Conservation (phyloP, 495 filamentous ascomycete species). For the Penicillium parvum region DNA sequence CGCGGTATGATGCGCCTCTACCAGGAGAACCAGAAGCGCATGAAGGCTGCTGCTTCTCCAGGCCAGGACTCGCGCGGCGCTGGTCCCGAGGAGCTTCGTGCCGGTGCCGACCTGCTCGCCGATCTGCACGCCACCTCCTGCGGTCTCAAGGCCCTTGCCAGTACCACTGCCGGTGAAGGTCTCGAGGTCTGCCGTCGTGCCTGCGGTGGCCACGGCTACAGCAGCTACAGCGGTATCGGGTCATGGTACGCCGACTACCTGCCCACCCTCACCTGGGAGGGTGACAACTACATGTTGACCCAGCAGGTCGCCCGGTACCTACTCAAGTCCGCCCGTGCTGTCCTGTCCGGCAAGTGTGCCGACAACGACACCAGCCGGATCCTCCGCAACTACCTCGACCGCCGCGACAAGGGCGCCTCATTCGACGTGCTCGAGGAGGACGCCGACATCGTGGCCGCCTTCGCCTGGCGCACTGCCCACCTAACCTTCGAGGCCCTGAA, state of each 20-base stretch:
- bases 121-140: slow-evolving; percentile 72
- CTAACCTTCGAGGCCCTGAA: slow-evolving; percentile 68
- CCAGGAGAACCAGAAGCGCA: slow-evolving; percentile 58
- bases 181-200: slow-evolving; percentile 67
- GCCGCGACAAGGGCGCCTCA: slow-evolving; percentile 60
- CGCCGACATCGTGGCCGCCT: slow-evolving; percentile 60
- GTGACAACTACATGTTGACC: slow-evolving; percentile 75
- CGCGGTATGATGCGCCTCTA: slow-evolving; percentile 65
- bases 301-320: slow-evolving; percentile 74
- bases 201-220: slow-evolving; percentile 72
- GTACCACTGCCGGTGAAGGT: slow-evolving; percentile 63
- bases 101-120: slow-evolving; percentile 61
- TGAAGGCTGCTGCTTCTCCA: slow-evolving; percentile 42
- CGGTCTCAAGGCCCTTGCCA: slow-evolving; percentile 66
- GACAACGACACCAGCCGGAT: slow-evolving; percentile 56
- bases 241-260: slow-evolving; percentile 65
- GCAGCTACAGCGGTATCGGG: slow-evolving; percentile 63
- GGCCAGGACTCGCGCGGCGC: slow-evolving; percentile 49
- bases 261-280: slow-evolving; percentile 60
- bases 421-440: slow-evolving; percentile 63
- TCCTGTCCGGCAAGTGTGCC: slow-evolving; percentile 51
- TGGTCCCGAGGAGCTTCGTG: slow-evolving; percentile 60
- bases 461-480: slow-evolving; percentile 66
- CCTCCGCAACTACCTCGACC: slow-evolving; percentile 53
- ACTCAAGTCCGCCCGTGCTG: slow-evolving; percentile 60